These are phyloP conservation scores for Plasmodium adleri DNA, from an alignment of 169 alveolate genomes.

Conservation along the genomic window DNA sequence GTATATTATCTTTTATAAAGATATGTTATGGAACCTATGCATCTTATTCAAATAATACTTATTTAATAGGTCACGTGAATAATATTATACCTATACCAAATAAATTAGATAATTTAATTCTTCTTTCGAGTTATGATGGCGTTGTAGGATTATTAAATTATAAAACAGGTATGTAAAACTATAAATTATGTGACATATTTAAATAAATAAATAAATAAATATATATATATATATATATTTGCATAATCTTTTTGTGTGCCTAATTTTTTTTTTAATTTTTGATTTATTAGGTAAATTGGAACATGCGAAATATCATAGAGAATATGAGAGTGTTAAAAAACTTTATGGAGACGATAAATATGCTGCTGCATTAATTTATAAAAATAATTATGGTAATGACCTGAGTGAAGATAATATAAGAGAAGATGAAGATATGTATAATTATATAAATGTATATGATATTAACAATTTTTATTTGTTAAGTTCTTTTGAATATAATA, in stretches of 20 bases:
- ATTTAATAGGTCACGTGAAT: constrained; percentile 68
- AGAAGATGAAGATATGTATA: constrained; percentile 18
- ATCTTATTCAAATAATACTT: constrained; percentile 47
- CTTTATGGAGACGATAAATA: constrained; percentile 40
- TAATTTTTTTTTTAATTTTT: background rate
- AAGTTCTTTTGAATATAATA: constrained; percentile 35
- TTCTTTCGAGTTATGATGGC: constrained; percentile 62
- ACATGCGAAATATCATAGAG: constrained; percentile 31
- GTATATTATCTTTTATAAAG: constrained; percentile 39
- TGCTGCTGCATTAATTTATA: constrained; percentile 37
- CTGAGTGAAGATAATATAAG: background rate
- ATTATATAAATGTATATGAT: constrained; percentile 45
- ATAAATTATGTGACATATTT: background rate
- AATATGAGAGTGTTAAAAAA: constrained; percentile 59
- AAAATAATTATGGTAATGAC: constrained; percentile 3
- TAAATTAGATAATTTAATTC: constrained; percentile 24
- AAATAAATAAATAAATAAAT: background rate
- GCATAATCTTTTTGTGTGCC: background rate
- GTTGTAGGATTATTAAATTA: constrained; percentile 66
- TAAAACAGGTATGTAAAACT: constrained; percentile 41
- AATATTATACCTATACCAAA: constrained; percentile 52
- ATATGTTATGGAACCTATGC: constrained; percentile 26
- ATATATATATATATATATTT: background rate
- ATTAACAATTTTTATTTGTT: constrained; percentile 16
- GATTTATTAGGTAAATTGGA: constrained; percentile 25